These are phyloP conservation scores for Mycena crocata DNA, from an alignment of 768 basidiomycete genomes.

Conservation along the genomic window DNA sequence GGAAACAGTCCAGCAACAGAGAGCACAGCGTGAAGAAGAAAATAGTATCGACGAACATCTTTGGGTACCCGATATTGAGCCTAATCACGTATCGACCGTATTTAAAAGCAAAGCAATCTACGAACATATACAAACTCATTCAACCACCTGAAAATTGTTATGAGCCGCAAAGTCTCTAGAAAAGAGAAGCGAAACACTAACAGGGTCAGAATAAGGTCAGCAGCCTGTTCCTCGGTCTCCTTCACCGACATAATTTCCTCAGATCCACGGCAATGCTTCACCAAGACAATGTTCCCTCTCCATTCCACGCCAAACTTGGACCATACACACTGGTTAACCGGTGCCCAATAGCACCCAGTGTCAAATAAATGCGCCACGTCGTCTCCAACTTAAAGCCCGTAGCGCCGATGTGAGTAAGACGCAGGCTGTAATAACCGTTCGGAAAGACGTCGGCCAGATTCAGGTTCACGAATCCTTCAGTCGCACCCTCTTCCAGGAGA, in stretches of 20 bases:
- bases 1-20: too few relatives aligned
- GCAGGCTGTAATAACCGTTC: neutral
- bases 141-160: neutral
- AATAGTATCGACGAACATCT: too few relatives aligned
- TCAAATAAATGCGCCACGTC: neutral
- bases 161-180: too few relatives aligned
- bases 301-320: neutral
- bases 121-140: neutral
- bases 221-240: neutral
- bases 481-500: too few relatives aligned
- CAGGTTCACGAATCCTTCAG: too few relatives aligned
- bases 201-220: neutral
- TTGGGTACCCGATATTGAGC: too few relatives aligned
- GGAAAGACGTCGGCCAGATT: neutral
- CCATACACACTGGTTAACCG: neutral
- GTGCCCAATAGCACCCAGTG: neutral
- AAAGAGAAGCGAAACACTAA: neutral
- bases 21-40: too few relatives aligned
- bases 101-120: too few relatives aligned
- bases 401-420: neutral
- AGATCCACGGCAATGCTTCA: neutral
- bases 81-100: too few relatives aligned
- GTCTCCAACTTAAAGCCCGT: neutral
- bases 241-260: neutral
- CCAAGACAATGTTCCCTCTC: neutral